phyloP scores from a whole-genome alignment of 2,329 filamentous ascomycete species.

The Fusarium sp. region DNA sequence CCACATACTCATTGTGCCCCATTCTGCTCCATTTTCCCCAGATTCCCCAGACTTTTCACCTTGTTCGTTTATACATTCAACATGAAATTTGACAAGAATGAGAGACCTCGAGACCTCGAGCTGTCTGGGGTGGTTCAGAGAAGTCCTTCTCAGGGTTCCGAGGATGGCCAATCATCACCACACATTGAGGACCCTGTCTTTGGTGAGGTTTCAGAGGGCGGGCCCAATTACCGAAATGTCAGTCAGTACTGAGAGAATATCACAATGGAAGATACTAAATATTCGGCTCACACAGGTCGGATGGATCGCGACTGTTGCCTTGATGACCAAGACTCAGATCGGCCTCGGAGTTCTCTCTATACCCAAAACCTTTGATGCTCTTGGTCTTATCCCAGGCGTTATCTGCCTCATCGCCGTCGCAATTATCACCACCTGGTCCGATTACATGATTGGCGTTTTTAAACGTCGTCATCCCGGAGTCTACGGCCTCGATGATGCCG shows the following conservation, averaged over 20 bases:
- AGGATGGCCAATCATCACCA: not conserved
- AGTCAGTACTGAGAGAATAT: not conserved
- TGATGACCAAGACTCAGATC: slow-evolving; percentile 60
- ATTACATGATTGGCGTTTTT: slow-evolving; percentile 61
- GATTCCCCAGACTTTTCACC: not conserved
- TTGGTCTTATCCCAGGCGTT: slow-evolving; percentile 61
- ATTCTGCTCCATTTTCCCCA: not conserved
- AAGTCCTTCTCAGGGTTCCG: not conserved
- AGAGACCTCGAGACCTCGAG: not conserved
- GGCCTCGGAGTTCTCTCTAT: slow-evolving; percentile 61
- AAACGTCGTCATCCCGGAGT: slow-evolving; percentile 61
- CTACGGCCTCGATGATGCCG: slow-evolving; percentile 65
- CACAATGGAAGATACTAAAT: not conserved
- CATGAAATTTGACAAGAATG: not conserved
- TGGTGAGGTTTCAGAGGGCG: slow-evolving; percentile 39
- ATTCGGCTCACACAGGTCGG: slow-evolving; percentile 46
- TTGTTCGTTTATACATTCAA: not conserved
- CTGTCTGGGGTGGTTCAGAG: not conserved
- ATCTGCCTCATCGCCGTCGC: slow-evolving; percentile 55
- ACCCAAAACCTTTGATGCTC: slow-evolving; percentile 55
- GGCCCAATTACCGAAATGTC: slow-evolving; percentile 45
- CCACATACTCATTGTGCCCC: not conserved
- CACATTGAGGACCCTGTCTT: slow-evolving; percentile 2
- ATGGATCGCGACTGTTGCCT: slow-evolving; percentile 54
- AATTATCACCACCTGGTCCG: slow-evolving; percentile 60